A percentile compares a stretch with the other conserved stretches of the same genome.
Evolutionary conservation across 2,329 filamentous ascomycete species (phyloP).

Genomic region (Alternaria ethzedia): DNA sequence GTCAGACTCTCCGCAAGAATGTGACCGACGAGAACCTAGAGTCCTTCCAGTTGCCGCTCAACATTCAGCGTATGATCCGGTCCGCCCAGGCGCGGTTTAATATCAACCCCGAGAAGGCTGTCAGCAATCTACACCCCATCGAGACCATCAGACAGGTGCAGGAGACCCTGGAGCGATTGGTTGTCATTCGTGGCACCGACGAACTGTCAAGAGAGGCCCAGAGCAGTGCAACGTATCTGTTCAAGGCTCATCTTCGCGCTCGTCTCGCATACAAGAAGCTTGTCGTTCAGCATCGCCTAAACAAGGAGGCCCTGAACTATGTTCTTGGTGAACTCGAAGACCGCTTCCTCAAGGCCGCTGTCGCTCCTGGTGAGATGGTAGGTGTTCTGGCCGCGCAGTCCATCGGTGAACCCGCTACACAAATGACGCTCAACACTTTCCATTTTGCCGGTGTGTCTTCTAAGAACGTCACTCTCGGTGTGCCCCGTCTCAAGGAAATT

Average conservation of each 20-base stretch:
- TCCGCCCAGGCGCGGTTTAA: constrained; percentile 90
- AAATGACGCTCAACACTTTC: constrained; percentile 99
- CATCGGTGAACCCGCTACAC: constrained; percentile 96
- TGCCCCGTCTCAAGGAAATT: constrained; percentile 99
- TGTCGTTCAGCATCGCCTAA: constrained; percentile 83
- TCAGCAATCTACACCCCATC: constrained; percentile 87
- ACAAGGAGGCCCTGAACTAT: constrained; percentile 90
- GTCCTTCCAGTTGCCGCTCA: constrained; percentile 89
- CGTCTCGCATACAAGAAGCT: constrained; percentile 92
- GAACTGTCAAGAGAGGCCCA: constrained; percentile 85
- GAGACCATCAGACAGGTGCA: constrained; percentile 84
- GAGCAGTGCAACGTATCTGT: constrained; percentile 82
- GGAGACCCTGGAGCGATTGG: constrained; percentile 75
- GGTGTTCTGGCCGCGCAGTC: constrained; percentile 97
- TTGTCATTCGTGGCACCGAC: constrained; percentile 87
- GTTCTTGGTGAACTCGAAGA: constrained; percentile 89
- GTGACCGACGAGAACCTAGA: constrained; percentile 75
- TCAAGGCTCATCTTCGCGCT: constrained; percentile 90
- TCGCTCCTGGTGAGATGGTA: constrained; percentile 97
- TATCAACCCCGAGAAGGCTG: constrained; percentile 76
- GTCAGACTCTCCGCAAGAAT: constrained; percentile 74
- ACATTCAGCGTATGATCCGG: constrained; percentile 88
- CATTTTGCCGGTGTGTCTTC: constrained; percentile 99
- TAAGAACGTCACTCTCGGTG: constrained; percentile 99
- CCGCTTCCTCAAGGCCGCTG: constrained; percentile 83